phyloP scores from a whole-genome alignment of 2,329 filamentous ascomycete species.

The Cladosporium sp. region DNA sequence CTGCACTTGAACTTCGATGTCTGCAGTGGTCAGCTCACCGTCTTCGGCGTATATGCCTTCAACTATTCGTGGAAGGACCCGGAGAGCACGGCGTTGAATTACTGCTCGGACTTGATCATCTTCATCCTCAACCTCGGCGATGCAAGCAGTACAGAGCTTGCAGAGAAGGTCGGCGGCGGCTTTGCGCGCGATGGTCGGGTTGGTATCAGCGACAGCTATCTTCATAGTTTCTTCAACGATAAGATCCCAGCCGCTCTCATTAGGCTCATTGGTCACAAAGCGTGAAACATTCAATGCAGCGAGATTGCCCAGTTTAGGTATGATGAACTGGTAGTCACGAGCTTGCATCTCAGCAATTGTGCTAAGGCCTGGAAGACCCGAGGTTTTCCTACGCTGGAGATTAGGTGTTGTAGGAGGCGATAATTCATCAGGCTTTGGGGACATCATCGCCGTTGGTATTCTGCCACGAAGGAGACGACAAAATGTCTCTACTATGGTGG shows the following conservation, averaged over 20 bases:
- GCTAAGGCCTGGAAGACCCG: conserved; percentile 41
- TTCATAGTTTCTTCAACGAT: conserved; percentile 55
- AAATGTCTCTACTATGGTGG: conserved; percentile 70
- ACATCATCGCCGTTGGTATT: conserved; percentile 21
- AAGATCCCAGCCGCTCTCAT: conserved; percentile 70
- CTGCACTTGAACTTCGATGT: conserved; percentile 61
- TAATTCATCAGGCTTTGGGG: conserved; percentile 8
- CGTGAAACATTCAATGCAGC: conserved; percentile 49
- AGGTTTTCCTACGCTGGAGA: conserved; percentile 32
- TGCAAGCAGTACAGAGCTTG: conserved; percentile 44
- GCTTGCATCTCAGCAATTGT: conserved; percentile 35
- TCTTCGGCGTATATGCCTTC: conserved; percentile 27
- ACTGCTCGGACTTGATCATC: conserved; percentile 29
- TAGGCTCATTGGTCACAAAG: conserved; percentile 62
- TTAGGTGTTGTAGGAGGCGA: conserved; percentile 25
- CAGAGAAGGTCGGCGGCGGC: conserved; percentile 49
- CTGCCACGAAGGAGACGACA: conserved; percentile 60
- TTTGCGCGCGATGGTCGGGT: conserved; percentile 42
- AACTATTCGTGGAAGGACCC: conserved; percentile 46
- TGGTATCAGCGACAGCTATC: conserved; percentile 38
- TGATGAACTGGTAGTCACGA: conserved; percentile 44
- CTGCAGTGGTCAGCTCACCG: conserved; percentile 23
- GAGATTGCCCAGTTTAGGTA: conserved; percentile 46
- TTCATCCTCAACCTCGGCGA: conserved; percentile 50
- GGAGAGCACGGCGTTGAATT: conserved; percentile 29